Base-by-base conservation (phyloP, 176 grass and related monocot species). In the Avena sativa region DNA sequence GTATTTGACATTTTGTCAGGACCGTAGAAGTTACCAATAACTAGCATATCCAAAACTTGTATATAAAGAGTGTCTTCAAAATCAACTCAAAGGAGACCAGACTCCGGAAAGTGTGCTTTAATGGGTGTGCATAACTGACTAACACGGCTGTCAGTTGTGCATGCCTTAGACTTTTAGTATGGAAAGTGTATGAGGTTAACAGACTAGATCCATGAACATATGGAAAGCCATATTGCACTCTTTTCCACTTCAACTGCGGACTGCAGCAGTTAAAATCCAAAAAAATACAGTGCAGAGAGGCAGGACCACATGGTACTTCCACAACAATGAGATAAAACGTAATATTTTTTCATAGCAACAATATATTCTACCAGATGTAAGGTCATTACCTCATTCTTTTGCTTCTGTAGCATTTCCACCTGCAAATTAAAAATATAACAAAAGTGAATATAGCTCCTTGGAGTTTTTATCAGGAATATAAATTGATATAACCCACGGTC, bases 301-400 rank as follows among this genome's bases (percentile, higher is more conserved):
- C 51, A 70, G 47, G 7, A 30, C 23, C 30, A 8, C 47, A 75
- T 71, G 6, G 14, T 60, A 70, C 55, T 79, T 78, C 40, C 12
- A 66, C 32, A 76, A 48, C 53, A 51, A 28, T 13, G 12, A 36
- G 62, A 61, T 44, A 36, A 73, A 79, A 65, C 1, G 0, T 2
- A 50, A 8, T 8, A 21, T 15, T 43, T 14, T 43, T 15, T 81
- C 2, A 20, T n/a, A 64, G 10, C 1, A 84, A 32, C 0, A 61
- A 34, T 73, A 79, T 12, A 79, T 82, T 36, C 21, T 73, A 25
- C 10, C 9, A 82, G 62, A 56, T 79, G 48, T 9, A 84, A 80
- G 73, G 63, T 5, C 21, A 69, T 88, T 95, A 95, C 93, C 93
- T 90, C 86, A 75, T 87, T 48, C 62, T 93, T 95, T 89, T 93